These are phyloP conservation scores for Fusarium foetens DNA, from an alignment of 2,329 filamentous ascomycete genomes.

Conservation along the genomic window DNA sequence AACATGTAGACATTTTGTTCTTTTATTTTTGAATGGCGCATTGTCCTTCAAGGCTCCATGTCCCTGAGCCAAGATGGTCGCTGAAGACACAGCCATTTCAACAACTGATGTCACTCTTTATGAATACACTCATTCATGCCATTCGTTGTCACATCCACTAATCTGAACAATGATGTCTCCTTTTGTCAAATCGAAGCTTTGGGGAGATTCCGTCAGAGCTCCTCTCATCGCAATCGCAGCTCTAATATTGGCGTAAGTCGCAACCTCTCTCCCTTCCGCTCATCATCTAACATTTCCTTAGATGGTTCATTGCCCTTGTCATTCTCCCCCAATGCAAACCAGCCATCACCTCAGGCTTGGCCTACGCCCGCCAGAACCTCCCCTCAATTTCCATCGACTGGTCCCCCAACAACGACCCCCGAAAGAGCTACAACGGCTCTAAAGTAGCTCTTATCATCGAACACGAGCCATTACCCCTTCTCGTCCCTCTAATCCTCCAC, in stretches of 20 bases:
- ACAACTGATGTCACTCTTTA: fast-evolving
- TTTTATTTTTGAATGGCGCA: fast-evolving
- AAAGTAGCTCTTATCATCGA: background rate
- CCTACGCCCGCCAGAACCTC: fast-evolving
- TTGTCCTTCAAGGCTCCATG: fast-evolving
- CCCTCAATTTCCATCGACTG: background rate
- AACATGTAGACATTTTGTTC: background rate
- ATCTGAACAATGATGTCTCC: background rate
- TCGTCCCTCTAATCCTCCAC: background rate
- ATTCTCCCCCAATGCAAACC: background rate
- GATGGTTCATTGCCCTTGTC: background rate
- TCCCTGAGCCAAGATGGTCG: fast-evolving
- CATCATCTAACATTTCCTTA: fast-evolving
- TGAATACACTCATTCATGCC: background rate
- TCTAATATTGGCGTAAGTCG: background rate
- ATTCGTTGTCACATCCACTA: fast-evolving
- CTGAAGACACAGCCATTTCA: background rate
- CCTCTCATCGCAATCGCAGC: background rate
- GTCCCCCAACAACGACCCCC: background rate
- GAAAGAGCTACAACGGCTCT: background rate
- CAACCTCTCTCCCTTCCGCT: background rate
- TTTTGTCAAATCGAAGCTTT: background rate
- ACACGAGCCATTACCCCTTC: fast-evolving
- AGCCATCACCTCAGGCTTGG: background rate
- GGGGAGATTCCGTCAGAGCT: background rate